Conservation (phyloP, 345 rosid genomes). For the Populus davidiana region DNA sequence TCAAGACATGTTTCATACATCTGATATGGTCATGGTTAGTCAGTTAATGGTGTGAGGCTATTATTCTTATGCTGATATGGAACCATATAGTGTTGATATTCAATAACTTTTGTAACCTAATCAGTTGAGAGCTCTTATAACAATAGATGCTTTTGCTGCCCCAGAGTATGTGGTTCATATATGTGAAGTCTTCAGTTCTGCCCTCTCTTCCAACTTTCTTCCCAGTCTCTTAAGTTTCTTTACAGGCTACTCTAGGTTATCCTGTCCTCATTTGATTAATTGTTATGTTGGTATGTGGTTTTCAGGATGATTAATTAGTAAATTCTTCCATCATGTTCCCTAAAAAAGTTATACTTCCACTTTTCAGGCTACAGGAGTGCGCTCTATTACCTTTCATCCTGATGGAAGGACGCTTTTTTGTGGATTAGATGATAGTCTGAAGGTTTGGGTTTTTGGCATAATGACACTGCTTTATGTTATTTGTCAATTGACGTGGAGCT, state of each 20-base stretch:
- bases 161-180: too few relatives aligned
- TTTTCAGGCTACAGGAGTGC: slow-evolving; percentile 79
- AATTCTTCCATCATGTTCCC: neutral
- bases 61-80: too few relatives aligned
- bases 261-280: neutral
- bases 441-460: slow-evolving; percentile 50
- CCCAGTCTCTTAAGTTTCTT: neutral
- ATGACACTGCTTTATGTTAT: neutral
- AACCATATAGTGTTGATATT: too few relatives aligned
- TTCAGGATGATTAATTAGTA: neutral
- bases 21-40: too few relatives aligned
- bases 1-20: too few relatives aligned
- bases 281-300: neutral
- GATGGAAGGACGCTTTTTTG: slow-evolving; percentile 88
- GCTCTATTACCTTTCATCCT: slow-evolving; percentile 68
- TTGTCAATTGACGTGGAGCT: slow-evolving; percentile 7
- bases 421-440: slow-evolving; percentile 81
- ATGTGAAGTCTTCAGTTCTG: too few relatives aligned
- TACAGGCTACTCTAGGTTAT: neutral
- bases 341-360: slow-evolving; percentile 6
- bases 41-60: too few relatives aligned
- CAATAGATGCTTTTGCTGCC: too few relatives aligned
- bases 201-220: too few relatives aligned
- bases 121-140: too few relatives aligned
- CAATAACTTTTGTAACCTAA: too few relatives aligned